Percentiles rank a stretch among this genome's conserved stretches.
phyloP scores from a whole-genome alignment of 257 asterid genomes.

The Ballota nigra region DNA sequence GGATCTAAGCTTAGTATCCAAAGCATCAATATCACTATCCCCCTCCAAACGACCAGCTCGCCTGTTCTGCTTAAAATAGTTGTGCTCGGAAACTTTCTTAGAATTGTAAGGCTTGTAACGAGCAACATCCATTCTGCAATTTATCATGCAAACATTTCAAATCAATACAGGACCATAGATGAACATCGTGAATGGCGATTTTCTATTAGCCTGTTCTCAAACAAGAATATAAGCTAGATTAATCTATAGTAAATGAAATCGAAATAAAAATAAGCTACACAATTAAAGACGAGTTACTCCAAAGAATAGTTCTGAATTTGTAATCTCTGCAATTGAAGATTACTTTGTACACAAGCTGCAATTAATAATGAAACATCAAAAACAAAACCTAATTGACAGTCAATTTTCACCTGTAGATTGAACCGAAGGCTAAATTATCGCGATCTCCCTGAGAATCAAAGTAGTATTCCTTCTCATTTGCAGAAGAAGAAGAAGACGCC shows the following conservation, averaged over 20 bases:
- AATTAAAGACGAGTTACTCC: background rate
- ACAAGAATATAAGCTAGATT: background rate
- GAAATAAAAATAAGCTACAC: background rate
- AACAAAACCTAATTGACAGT: background rate
- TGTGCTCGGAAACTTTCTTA: slow-evolving; percentile 39
- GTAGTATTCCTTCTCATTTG: slow-evolving; percentile 63
- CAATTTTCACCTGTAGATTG: slow-evolving; percentile 61
- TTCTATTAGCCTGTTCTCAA: background rate
- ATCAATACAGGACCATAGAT: slow-evolving; percentile 16
- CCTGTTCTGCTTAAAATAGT: slow-evolving; percentile 30
- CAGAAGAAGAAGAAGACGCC: slow-evolving; percentile 48
- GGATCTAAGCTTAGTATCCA: slow-evolving; percentile 65
- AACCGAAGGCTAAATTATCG: slow-evolving; percentile 84
- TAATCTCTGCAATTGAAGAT: background rate
- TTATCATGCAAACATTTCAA: slow-evolving; percentile 18
- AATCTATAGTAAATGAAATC: background rate
- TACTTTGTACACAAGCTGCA: background rate
- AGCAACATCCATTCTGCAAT: slow-evolving; percentile 94
- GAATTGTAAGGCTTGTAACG: slow-evolving; percentile 73
- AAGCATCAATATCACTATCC: slow-evolving; percentile 67
- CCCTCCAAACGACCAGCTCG: slow-evolving; percentile 41
- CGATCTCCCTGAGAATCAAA: slow-evolving; percentile 93
- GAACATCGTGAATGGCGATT: background rate
- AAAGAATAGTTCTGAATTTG: background rate
- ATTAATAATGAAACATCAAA: background rate